Base-by-base conservation (phyloP, 306 rosid species). In the Sicyos edulis region DNA sequence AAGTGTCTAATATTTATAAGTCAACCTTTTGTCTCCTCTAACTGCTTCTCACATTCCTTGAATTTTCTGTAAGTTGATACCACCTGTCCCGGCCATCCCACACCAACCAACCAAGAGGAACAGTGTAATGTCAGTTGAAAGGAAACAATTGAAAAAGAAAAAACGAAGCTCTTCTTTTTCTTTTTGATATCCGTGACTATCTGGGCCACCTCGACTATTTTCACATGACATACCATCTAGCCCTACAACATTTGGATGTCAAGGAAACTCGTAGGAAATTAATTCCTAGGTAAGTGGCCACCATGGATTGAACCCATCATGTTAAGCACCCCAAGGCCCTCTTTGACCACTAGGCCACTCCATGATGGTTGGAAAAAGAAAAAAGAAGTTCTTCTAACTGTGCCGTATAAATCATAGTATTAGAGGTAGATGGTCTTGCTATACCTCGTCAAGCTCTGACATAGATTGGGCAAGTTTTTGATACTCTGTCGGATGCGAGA, bases 391-490 rank as follows among this genome's bases (percentile, higher is more conserved):
- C 15, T 26, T 70, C 57, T 40, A 72, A 72, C 12, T 20, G 53
- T 20, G 20, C 13, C 68, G 37, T 10, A 15, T 53, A 32, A 56
- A 26, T 7, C 52, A 42, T 6, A 50, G 4, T 24, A 70, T 3
- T 74, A 65, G 50, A 65, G 65, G 4, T 26, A 34, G 74, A 73
- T 21, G 17, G 74, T 55, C 19, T 16, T 21, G 61, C 22, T 54
- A 64, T 71, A 93, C 99, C 95, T 77, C 92, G 16, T 91, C 91
- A 13, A 93, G 99, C 60, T 93, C 99, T 1, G 96, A 34, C 78
- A 93, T 80, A 2, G 99, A 93, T 52, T 93, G 99, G n/a, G 99
- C 99, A 64, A 93, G 73, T 77, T 88, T 93, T 84, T 93, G 97
- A 82, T 93, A 93, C 75, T 91, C 99, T 8, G 78, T 85, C 42